phyloP scores from a whole-genome alignment of 1,284 basidiomycete species.

The Malassezia brasiliensis region DNA sequence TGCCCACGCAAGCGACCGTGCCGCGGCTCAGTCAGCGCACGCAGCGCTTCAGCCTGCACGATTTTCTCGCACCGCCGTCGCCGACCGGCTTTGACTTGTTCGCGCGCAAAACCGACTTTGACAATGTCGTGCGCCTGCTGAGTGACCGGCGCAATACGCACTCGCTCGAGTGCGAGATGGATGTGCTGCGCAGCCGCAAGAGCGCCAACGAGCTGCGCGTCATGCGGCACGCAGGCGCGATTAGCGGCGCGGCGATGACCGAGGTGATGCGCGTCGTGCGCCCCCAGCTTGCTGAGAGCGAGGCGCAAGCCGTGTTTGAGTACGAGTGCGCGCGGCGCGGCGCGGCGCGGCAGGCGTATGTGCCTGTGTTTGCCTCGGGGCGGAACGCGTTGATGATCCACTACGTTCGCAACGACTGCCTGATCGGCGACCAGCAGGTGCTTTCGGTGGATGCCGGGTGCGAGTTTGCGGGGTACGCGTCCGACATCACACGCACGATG shows the following conservation, averaged over 20 bases:
- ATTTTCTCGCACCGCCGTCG: constrained; percentile 39
- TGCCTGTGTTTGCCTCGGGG: constrained; percentile 43
- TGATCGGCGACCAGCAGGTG: constrained; percentile 25
- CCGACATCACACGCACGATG: constrained; percentile 90
- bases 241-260: constrained; percentile 39
- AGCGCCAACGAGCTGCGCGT: constrained; percentile 35
- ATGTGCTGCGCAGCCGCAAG: constrained; percentile 34
- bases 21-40: constrained; percentile 23
- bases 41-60: constrained; percentile 25
- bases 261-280: constrained; percentile 34
- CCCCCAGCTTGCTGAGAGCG: constrained; percentile 28
- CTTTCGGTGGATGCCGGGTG: constrained; percentile 46
- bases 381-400: constrained; percentile 38
- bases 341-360: constrained; percentile 41
- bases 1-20: constrained; percentile 26
- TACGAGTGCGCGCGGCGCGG: constrained; percentile 33
- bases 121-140: constrained; percentile 34
- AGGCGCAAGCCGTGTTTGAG: constrained; percentile 41
- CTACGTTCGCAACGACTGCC: constrained; percentile 38
- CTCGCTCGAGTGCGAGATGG: constrained; percentile 32
- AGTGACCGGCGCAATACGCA: constrained; percentile 35
- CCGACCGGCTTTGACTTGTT: constrained; percentile 37
- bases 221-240: constrained; percentile 40
- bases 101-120: constrained; percentile 41
- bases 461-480: constrained; percentile 70